These are phyloP conservation scores for Moelleriella libera DNA, from an alignment of 2,329 filamentous ascomycete species.

Conservation along the genomic window DNA sequence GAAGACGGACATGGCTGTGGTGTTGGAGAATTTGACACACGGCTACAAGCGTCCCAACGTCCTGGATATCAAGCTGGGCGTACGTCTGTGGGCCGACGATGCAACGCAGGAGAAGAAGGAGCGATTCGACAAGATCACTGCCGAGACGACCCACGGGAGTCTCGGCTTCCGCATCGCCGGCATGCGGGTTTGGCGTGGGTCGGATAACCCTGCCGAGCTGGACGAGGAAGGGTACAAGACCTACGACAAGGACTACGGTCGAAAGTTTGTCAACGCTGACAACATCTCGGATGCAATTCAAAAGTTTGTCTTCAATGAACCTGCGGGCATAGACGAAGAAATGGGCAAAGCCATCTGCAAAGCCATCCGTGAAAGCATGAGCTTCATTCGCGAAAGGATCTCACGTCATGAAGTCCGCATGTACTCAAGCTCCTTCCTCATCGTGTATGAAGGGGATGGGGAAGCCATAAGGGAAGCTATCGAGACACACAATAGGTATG, in stretches of 20 bases:
- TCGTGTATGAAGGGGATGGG: conserved; percentile 52
- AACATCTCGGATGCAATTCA: conserved; percentile 41
- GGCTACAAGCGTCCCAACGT: conserved; percentile 81
- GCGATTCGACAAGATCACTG: conserved; percentile 44
- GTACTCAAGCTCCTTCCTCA: conserved; percentile 49
- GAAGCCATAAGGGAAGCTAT: conserved; percentile 35
- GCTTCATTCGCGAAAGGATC: conserved; percentile 37
- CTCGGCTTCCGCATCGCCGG: conserved; percentile 51
- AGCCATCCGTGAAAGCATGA: conserved; percentile 38
- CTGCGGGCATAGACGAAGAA: conserved; percentile 44
- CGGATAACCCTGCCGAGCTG: conserved; percentile 33
- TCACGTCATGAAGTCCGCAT: conserved; percentile 44
- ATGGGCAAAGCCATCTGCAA: conserved; percentile 40
- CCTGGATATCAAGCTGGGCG: conserved; percentile 82
- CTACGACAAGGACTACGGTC: conserved; percentile 51
- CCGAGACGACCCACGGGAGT: conserved; percentile 43
- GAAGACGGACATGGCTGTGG: conserved; percentile 64
- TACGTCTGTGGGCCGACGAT: conserved; percentile 71
- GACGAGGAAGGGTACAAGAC: conserved; percentile 41
- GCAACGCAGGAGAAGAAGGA: conserved; percentile 43
- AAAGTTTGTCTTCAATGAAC: conserved; percentile 42
- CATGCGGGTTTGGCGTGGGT: conserved; percentile 49
- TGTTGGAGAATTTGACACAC: conserved; percentile 69
- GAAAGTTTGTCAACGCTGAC: conserved; percentile 32
- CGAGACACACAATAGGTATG: conserved; percentile 35